Conservation (phyloP, 306 rosid species). For the Prunus fruticosa region DNA sequence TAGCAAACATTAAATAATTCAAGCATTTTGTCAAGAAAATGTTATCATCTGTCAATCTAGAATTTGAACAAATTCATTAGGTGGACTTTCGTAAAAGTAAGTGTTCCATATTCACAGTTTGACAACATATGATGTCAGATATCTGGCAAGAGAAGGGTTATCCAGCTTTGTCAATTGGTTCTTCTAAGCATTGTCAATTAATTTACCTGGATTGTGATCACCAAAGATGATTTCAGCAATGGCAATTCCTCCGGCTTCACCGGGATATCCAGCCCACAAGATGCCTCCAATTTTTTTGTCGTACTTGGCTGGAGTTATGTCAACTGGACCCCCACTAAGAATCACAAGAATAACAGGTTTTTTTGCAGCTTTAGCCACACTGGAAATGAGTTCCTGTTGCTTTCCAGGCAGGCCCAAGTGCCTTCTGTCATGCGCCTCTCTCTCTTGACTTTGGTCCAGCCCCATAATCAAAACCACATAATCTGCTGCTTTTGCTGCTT, state of each 20-base stretch:
- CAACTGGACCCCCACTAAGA: slow-evolving; percentile 83
- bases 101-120: background rate
- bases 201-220: slow-evolving; percentile 81
- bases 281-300: slow-evolving; percentile 68
- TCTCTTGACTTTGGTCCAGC: slow-evolving; percentile 72
- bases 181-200: background rate
- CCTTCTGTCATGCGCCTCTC: slow-evolving; percentile 65
- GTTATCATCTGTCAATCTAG: background rate
- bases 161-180: background rate
- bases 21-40: background rate
- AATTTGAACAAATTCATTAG: background rate
- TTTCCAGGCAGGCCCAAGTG: slow-evolving; percentile 67
- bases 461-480: slow-evolving; percentile 86
- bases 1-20: slow-evolving; percentile 15
- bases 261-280: slow-evolving; percentile 97
- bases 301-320: slow-evolving; percentile 66
- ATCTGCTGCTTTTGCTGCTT: slow-evolving; percentile 51
- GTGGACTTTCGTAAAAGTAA: background rate
- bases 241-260: slow-evolving; percentile 81
- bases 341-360: slow-evolving; percentile 72
- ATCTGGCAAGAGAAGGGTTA: background rate
- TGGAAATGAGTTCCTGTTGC: slow-evolving; percentile 58
- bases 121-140: background rate
- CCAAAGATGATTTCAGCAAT: slow-evolving; percentile 84
- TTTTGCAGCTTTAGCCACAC: slow-evolving; percentile 70